These are phyloP conservation scores for Ophiostoma sp. DNA, from an alignment of 2,329 filamentous ascomycete species.

Conservation along the genomic window DNA sequence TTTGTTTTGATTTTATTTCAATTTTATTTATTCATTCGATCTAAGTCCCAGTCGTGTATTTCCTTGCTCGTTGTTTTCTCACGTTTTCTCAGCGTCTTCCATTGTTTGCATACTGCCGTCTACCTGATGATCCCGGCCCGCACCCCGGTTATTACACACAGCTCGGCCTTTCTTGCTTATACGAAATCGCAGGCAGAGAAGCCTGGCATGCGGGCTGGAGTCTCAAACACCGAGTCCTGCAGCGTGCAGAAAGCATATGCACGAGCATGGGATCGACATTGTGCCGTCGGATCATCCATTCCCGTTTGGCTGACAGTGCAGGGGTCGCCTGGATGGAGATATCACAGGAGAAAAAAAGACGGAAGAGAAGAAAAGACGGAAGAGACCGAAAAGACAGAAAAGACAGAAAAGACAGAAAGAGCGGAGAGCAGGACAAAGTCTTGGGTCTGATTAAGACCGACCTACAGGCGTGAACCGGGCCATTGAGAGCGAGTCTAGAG, in stretches of 20 bases:
- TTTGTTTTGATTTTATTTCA: background rate
- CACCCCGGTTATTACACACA: background rate
- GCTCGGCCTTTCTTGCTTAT: background rate
- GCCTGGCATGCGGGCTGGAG: background rate
- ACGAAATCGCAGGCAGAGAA: background rate
- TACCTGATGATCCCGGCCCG: background rate
- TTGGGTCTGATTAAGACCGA: background rate
- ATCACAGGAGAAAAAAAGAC: too few species aligned
- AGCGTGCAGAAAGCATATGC: conserved; percentile 7
- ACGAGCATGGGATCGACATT: background rate
- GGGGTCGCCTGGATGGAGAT: background rate
- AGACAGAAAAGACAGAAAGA: too few species aligned
- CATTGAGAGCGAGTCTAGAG: background rate
- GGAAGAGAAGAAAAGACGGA: too few species aligned
- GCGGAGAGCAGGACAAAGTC: too few species aligned
- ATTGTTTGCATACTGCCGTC: background rate
- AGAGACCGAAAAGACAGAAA: too few species aligned
- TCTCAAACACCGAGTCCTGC: conserved; percentile 16
- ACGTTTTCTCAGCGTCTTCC: too few species aligned
- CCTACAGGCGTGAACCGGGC: background rate
- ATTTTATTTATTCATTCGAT: too few species aligned
- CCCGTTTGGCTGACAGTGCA: background rate
- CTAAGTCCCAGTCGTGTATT: background rate
- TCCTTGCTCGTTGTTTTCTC: background rate
- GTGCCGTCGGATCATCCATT: background rate